Evolutionary conservation across 805 yeast genomes (phyloP), one percentile per base, ranked within the genome.

Genomic region (Metschnikowia colocasiae): DNA sequence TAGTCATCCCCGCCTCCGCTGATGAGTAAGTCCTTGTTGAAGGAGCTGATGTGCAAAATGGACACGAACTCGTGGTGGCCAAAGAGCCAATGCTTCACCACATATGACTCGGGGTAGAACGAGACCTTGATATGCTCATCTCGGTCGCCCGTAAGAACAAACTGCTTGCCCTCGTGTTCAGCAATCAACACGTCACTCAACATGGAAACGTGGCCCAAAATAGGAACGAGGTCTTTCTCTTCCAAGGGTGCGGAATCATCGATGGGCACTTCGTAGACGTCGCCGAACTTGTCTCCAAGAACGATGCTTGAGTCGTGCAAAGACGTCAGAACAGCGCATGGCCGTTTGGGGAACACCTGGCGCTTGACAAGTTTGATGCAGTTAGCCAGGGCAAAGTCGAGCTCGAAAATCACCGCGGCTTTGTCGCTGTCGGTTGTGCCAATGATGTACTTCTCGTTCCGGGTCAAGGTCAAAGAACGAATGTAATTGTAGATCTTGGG

Each of bases 181-280:
- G 75, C 71, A 23, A 82, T 69, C 25, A 74, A 59, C 2, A 91
- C 76, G 52, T 83, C 89, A n/a, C 95, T 86, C 51, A 94, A 76
- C 97, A 94, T 89, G 2, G 97, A 91, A 4, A 94, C 98, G 66
- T 94, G 99, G 6, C 99, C 99, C 45, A 92, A 69, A 6, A 92
- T 74, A 2, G 97, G 97, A 32, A 71, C 76, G 43, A 71, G 57
- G 1, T 53, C 43, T 37, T 80, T 63, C 39, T 76, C 79, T 3
- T 75, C 74, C 1, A 68, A 63, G 1, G 75, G 57, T 13, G 36
- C 15, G 0, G 58, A 66, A 12, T 62, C 60, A 19, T 68, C 68
- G 25, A 81, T 66, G 2, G 75, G 68, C 32, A 88, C 71, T 1
- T 76, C 64, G 63, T 87, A 94, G 5, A 90, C 97, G 66, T 94